phyloP scores from a whole-genome alignment of 1,284 basidiomycete genomes.

The Earliella scabrosa region DNA sequence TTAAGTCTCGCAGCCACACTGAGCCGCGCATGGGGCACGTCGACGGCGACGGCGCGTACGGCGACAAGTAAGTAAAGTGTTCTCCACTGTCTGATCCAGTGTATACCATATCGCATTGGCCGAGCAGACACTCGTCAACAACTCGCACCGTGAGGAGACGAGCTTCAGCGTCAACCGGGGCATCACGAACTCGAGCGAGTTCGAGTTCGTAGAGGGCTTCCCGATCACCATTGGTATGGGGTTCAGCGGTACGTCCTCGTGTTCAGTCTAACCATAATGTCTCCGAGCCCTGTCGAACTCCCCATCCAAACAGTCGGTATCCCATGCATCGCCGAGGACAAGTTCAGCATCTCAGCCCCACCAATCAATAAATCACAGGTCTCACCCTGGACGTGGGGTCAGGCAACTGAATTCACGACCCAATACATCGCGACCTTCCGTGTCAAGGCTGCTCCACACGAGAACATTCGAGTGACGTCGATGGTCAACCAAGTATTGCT shows the following conservation, averaged over 20 bases:
- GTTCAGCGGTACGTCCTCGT: neutral
- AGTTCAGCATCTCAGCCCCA: neutral
- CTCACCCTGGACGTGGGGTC: constrained; percentile 5
- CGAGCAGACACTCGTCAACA: neutral
- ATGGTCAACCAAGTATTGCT: constrained; percentile 3
- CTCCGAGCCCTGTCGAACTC: neutral
- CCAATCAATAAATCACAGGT: no score
- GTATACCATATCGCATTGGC: neutral
- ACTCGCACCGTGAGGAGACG: neutral
- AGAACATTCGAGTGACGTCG: neutral
- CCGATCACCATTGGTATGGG: neutral
- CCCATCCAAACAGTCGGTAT: neutral
- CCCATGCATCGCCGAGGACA: constrained; percentile 1
- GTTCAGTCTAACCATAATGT: neutral
- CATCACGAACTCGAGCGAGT: neutral
- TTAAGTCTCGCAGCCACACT: constrained; percentile 1
- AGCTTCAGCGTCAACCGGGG: neutral
- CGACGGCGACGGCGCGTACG: constrained; percentile 1
- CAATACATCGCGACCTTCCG: neutral
- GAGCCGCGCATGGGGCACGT: constrained; percentile 3
- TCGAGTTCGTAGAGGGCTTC: constrained; percentile 4
- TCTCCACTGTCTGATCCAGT: no score
- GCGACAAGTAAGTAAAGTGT: constrained; percentile 3
- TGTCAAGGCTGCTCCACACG: neutral
- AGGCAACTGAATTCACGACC: neutral